Evolutionary conservation across 208 protist species (phyloP).

Genomic region (Willaertia magna): DNA sequence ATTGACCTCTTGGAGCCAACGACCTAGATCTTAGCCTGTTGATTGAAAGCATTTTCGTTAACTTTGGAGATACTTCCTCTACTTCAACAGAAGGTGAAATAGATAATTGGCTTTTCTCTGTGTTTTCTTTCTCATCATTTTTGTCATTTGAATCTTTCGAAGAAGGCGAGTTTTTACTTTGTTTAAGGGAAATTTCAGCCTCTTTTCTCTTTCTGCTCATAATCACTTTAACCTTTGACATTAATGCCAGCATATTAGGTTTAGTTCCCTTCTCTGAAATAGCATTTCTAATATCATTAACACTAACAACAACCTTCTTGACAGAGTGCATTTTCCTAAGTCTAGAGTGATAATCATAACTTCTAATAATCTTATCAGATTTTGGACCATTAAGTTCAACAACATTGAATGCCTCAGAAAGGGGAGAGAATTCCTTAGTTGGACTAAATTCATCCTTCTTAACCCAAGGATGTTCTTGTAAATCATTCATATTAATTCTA

Average conservation of each 20-base stretch:
- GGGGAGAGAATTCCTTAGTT: not conserved
- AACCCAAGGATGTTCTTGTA: constrained; percentile 33
- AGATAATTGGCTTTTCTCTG: no score
- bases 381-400: no score
- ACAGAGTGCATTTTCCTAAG: not conserved
- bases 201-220: no score
- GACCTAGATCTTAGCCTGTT: no score
- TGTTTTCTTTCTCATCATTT: no score
- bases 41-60: no score
- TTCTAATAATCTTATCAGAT: not conserved
- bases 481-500: constrained; percentile 42
- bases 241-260: not conserved
- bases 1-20: no score
- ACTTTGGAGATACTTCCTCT: no score
- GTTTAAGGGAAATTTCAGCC: not conserved
- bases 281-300: not conserved
- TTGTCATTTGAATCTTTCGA: no score
- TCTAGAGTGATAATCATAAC: not conserved
- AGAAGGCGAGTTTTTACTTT: not conserved
- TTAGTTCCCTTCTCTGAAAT: not conserved
- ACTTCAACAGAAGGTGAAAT: no score
- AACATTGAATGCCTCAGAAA: no score
- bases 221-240: no score
- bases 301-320: not conserved
- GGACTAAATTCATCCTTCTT: not conserved